These are phyloP conservation scores for Talaromyces sp. DNA, from an alignment of 2,329 filamentous ascomycete genomes.

Conservation along the genomic window DNA sequence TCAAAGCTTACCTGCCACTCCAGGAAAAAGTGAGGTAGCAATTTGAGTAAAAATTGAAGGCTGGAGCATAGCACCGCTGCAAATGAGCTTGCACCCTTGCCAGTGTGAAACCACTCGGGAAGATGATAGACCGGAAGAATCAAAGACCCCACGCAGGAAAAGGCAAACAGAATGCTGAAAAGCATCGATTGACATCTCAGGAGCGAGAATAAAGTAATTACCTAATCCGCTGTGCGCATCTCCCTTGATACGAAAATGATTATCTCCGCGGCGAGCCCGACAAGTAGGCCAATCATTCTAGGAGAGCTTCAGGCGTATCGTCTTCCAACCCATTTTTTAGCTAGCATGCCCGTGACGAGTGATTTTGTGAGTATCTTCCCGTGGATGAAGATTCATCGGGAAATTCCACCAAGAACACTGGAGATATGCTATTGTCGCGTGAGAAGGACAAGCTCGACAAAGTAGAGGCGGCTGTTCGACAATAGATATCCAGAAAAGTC, in stretches of 20 bases:
- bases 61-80: not conserved
- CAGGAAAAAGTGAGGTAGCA: not conserved
- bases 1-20: not conserved
- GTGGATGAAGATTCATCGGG: too few species aligned
- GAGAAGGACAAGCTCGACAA: too few species aligned
- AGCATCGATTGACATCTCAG: not conserved
- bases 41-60: not conserved
- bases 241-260: not conserved
- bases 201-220: not conserved
- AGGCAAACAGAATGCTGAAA: not conserved
- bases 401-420: too few species aligned
- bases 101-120: not conserved
- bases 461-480: too few species aligned
- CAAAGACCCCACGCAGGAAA: not conserved
- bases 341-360: not conserved
- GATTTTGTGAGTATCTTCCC: too few species aligned
- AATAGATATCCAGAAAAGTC: too few species aligned
- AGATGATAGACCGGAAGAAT: not conserved
- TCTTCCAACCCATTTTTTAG: not conserved
- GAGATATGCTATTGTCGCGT: too few species aligned
- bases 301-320: not conserved
- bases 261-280: not conserved
- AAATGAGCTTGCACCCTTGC: not conserved
- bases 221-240: not conserved
- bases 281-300: not conserved